Evolutionary conservation across 805 yeast species (phyloP).

Genomic region (Ogataea paraovalis): DNA sequence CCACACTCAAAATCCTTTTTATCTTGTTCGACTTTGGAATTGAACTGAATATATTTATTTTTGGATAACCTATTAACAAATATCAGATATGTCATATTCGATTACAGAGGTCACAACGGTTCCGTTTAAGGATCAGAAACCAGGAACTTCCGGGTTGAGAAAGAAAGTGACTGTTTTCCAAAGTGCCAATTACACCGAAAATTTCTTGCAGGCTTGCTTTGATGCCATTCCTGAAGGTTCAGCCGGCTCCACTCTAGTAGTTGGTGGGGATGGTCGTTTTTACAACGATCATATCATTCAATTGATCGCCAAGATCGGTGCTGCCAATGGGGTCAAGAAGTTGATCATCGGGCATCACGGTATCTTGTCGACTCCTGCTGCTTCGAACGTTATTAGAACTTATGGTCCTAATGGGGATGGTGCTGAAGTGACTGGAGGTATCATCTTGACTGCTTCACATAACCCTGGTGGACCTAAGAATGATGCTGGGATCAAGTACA

Average conservation of each 20-base stretch:
- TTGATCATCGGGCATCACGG: slow-evolving; percentile 87
- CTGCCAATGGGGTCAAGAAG: slow-evolving; percentile 87
- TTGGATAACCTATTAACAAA: no score
- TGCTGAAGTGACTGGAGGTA: slow-evolving; percentile 79
- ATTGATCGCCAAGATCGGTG: slow-evolving; percentile 75
- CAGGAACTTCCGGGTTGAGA: slow-evolving; percentile 96
- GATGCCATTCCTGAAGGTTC: slow-evolving; percentile 90
- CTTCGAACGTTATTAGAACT: slow-evolving; percentile 86
- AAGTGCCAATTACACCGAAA: slow-evolving; percentile 78
- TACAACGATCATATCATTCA: slow-evolving; percentile 81
- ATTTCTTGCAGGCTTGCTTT: slow-evolving; percentile 84
- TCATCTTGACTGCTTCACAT: slow-evolving; percentile 92
- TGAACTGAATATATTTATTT: no score
- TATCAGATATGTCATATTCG: slow-evolving; percentile 13
- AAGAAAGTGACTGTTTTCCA: slow-evolving; percentile 86
- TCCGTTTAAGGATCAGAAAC: slow-evolving; percentile 87
- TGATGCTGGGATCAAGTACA: slow-evolving; percentile 94
- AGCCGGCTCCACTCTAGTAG: slow-evolving; percentile 67
- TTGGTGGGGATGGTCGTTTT: slow-evolving; percentile 97
- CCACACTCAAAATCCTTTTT: no score
- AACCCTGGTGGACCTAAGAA: slow-evolving; percentile 95
- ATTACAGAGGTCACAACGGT: slow-evolving; percentile 49
- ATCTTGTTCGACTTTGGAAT: no score
- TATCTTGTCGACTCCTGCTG: slow-evolving; percentile 91
- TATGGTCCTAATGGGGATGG: slow-evolving; percentile 33